Evolutionary conservation across 345 rosid genomes (phyloP).

Genomic region (Durio zibethinus): DNA sequence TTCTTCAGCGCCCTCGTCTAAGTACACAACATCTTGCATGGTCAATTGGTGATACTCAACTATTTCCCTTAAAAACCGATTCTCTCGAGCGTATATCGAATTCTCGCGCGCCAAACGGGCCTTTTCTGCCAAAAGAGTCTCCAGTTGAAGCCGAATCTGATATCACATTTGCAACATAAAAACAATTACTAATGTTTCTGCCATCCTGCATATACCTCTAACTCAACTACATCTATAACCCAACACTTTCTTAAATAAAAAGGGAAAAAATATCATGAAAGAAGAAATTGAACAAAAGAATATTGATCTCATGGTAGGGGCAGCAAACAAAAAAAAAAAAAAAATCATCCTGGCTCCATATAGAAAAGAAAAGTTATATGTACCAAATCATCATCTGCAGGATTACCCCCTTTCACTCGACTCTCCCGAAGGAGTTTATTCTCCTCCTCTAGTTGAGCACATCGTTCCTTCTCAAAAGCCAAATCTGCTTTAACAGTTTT

Average conservation of each 20-base stretch:
- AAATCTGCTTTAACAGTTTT: slow-evolving; percentile 91
- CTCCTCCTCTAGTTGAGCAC: slow-evolving; percentile 88
- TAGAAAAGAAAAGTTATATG: background rate
- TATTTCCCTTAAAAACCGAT: slow-evolving; percentile 87
- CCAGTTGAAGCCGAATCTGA: slow-evolving; percentile 95
- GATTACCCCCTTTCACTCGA: slow-evolving; percentile 70
- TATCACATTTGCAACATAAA: background rate
- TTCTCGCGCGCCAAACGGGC: slow-evolving; percentile 92
- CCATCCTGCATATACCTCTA: background rate
- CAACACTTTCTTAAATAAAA: background rate
- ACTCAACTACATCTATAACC: background rate
- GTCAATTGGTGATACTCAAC: slow-evolving; percentile 94
- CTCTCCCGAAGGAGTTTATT: slow-evolving; percentile 83
- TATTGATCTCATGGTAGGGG: background rate
- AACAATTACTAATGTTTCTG: no score
- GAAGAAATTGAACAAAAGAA: background rate
- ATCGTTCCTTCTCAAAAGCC: slow-evolving; percentile 81
- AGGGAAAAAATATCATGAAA: background rate
- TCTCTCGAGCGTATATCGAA: slow-evolving; percentile 78
- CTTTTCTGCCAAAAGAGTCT: slow-evolving; percentile 92
- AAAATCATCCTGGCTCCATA: no score
- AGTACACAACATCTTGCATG: slow-evolving; percentile 92
- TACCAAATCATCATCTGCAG: slow-evolving; percentile 95
- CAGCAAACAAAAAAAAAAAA: background rate
- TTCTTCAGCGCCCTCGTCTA: slow-evolving; percentile 87